phyloP scores from a whole-genome alignment of 2,329 filamentous ascomycete species.

The Pestalotiopsis sp. region DNA sequence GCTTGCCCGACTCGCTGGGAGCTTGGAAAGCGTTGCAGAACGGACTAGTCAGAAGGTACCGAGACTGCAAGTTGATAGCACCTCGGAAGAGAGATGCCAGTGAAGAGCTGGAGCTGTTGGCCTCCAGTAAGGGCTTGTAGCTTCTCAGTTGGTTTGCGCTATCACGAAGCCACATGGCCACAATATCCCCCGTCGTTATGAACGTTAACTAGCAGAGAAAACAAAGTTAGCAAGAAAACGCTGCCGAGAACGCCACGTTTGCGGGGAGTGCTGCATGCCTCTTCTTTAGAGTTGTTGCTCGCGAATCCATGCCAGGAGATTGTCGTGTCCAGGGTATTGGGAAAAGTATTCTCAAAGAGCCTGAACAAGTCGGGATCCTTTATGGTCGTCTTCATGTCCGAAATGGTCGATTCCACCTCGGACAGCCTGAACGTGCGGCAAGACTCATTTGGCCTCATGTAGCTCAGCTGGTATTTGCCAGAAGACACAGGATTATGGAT shows the following conservation, averaged over 20 bases:
- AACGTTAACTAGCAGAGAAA: conserved; percentile 66
- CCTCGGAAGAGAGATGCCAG: conserved; percentile 69
- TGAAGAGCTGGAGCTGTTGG: conserved; percentile 53
- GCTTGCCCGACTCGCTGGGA: conserved; percentile 70
- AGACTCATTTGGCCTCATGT: conserved; percentile 14
- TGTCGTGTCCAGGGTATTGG: conserved; percentile 81
- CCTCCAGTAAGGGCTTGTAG: conserved; percentile 61
- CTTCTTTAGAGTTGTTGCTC: conserved; percentile 41
- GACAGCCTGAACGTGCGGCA: conserved; percentile 74
- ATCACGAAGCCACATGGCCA: conserved; percentile 86
- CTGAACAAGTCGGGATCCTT: conserved; percentile 67
- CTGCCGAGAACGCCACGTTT: conserved; percentile 22
- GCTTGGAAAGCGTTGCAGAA: conserved; percentile 94
- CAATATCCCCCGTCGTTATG: conserved; percentile 81
- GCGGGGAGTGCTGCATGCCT: conserved; percentile 20
- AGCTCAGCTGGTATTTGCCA: conserved; percentile 13
- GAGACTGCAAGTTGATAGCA: conserved; percentile 69
- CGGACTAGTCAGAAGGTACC: conserved; percentile 67
- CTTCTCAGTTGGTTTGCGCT: conserved; percentile 75
- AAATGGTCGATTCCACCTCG: conserved; percentile 69
- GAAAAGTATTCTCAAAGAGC: conserved; percentile 81
- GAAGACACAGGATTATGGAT: conserved; percentile 11
- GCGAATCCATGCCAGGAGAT: conserved; percentile 72
- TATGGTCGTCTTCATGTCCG: conserved; percentile 37
- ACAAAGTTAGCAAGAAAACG: background rate